Conservation (phyloP, 1,284 basidiomycete genomes). For the Rhodotorula sp. region DNA sequence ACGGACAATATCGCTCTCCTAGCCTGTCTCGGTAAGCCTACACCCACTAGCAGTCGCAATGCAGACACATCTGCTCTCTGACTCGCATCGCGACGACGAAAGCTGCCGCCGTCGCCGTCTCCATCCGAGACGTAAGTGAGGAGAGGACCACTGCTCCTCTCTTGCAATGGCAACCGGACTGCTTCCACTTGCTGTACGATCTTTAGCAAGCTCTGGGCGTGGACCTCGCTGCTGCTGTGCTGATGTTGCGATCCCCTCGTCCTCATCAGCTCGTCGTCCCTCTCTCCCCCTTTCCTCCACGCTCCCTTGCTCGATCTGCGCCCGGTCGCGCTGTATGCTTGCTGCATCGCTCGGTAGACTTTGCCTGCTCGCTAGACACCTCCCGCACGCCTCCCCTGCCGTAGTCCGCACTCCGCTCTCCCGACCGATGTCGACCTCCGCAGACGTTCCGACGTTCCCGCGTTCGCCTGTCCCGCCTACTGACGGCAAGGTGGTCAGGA, state of each 20-base stretch:
- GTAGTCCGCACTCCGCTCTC: neutral
- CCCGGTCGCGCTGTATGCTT: neutral
- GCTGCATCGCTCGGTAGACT: neutral
- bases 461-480: conserved; percentile 63
- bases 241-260: neutral
- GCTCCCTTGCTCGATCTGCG: neutral
- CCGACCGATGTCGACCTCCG: neutral
- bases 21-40: too few relatives aligned
- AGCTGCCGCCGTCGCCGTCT: too few relatives aligned
- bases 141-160: too few relatives aligned
- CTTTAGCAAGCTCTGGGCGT: too few relatives aligned
- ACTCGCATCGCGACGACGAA: too few relatives aligned
- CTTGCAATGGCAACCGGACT: too few relatives aligned
- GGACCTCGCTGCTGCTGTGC: too few relatives aligned
- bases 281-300: neutral
- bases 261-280: neutral
- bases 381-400: neutral
- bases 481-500: neutral
- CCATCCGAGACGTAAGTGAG: too few relatives aligned
- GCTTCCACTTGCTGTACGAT: too few relatives aligned
- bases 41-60: too few relatives aligned
- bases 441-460: conserved; percentile 53
- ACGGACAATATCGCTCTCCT: neutral
- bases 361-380: neutral
- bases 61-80: too few relatives aligned